phyloP scores from a whole-genome alignment of 169 alveolate genomes.

The Neospora caninum region DNA sequence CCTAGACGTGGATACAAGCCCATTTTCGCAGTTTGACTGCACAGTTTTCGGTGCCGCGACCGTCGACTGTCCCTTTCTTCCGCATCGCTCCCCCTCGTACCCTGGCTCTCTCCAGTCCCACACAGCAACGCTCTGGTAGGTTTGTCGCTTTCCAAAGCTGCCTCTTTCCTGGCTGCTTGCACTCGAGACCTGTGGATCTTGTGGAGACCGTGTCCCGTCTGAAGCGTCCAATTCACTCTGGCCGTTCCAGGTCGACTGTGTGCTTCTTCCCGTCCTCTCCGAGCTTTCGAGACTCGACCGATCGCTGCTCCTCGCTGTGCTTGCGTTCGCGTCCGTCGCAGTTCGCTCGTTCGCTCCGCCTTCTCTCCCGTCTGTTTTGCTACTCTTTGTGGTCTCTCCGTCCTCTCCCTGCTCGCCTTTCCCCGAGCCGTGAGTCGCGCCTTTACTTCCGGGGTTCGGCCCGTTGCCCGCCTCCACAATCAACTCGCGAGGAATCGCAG shows the following conservation, averaged over 20 bases:
- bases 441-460: background rate
- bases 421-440: background rate
- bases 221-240: background rate
- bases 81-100: background rate
- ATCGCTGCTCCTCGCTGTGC: background rate
- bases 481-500: conserved; percentile 33
- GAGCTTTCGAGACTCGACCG: background rate
- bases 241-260: background rate
- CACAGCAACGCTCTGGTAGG: conserved; percentile 63
- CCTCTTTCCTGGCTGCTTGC: background rate
- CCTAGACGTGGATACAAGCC: too few relatives aligned
- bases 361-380: background rate
- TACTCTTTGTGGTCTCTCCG: background rate
- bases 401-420: background rate
- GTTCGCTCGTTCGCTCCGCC: background rate
- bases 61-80: too few relatives aligned
- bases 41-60: too few relatives aligned
- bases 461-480: background rate
- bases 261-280: background rate
- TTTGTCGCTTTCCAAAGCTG: background rate
- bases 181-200: background rate
- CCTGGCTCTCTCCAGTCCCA: conserved; percentile 67
- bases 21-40: too few relatives aligned
- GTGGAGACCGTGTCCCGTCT: background rate
- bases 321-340: background rate